Evolutionary conservation across 257 asterid species (phyloP), one percentile per base, ranked within the genome.

Genomic region (Datura wrightii): DNA sequence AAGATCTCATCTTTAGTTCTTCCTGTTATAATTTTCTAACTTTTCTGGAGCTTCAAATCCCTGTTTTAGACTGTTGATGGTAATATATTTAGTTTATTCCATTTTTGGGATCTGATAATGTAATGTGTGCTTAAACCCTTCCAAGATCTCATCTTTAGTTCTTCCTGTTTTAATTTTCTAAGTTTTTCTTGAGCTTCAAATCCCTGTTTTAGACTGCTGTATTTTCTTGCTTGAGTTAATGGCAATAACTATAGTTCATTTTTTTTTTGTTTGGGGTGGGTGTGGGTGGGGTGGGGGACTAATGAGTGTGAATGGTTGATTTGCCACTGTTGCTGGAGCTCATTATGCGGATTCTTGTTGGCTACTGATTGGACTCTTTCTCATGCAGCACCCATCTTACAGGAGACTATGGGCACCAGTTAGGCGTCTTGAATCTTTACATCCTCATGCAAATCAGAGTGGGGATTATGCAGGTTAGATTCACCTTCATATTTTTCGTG

Each of bases 381-480:
- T 79, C 84, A 10, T 90, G 93, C 96, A 97, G 98, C 86, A 66
- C 89, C 88, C 91, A 82, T 87, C 89, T 87, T 53, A 87, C 82
- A 90, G 92, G 89, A 94, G 98, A 85, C 94, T 93, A 70, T 97
- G 99, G 99, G 95, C 94, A 52, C 95, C 98, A 24, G 90, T 93
- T 86, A 91, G 91, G 92, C 91, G 83, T 85, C 95, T 97, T 83
- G 95, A 94, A 85, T 85, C 96, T 65, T 71, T 97, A 79, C 96
- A 92, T 82, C 95, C 98, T 50, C 88, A 89, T 88, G 97, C 98
- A 58, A 92, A 95, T 89, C 94, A 94, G 19, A 90, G 97, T 89
- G 95, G 87, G 86, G 86, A 90, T 87, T 97, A 94, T 91, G 91
- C 92, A 89, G 98, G 99, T 97, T 90, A 90, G 92, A 90, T 89